Conservation (phyloP, 345 rosid genomes). For the Cochlearia excelsa region DNA sequence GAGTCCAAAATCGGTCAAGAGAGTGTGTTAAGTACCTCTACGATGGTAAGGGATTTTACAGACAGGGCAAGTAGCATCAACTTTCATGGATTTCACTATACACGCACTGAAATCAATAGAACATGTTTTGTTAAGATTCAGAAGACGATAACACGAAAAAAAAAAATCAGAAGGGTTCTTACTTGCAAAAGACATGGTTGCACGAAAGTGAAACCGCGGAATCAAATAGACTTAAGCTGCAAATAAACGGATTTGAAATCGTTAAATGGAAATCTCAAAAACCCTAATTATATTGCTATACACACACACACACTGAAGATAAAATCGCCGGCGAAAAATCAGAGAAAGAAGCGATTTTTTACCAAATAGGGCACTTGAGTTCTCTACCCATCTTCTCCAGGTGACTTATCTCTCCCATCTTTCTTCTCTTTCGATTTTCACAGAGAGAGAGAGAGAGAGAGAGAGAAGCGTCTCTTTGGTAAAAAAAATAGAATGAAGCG, state of each 20-base stretch:
- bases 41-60: slow-evolving; percentile 77
- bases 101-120: slow-evolving; percentile 48
- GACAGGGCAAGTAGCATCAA: slow-evolving; percentile 66
- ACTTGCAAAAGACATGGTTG: slow-evolving; percentile 95
- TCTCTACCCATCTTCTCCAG: slow-evolving; percentile 93
- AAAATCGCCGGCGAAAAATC: not conserved
- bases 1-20: not conserved
- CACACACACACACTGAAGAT: slow-evolving; percentile 5
- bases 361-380: slow-evolving; percentile 96
- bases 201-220: slow-evolving; percentile 72
- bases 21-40: slow-evolving; percentile 46
- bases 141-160: not conserved
- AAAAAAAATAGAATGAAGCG: slow-evolving; percentile 3
- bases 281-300: too few relatives aligned
- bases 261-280: too few relatives aligned
- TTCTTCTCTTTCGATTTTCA: slow-evolving; percentile 32
- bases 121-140: not conserved
- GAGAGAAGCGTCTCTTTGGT: not conserved
- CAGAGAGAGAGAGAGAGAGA: too few relatives aligned
- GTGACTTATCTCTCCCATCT: slow-evolving; percentile 63
- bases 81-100: slow-evolving; percentile 77
- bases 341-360: slow-evolving; percentile 3
- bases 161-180: slow-evolving; percentile 19
- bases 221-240: slow-evolving; percentile 76
- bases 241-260: not conserved